Conservation (phyloP, 345 rosid species). For the Luvunga scandens region DNA sequence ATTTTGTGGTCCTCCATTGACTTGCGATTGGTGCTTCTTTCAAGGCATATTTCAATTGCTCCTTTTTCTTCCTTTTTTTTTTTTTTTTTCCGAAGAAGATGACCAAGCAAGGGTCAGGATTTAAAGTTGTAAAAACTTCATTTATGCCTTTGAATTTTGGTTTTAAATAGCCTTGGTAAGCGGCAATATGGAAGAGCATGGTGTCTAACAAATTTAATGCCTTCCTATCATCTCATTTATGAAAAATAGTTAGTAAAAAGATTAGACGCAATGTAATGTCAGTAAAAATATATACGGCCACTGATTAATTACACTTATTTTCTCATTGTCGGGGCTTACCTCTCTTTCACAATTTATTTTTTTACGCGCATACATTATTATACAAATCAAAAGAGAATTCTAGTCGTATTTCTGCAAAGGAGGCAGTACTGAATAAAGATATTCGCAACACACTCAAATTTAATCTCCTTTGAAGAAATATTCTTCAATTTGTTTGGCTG, state of each 20-base stretch:
- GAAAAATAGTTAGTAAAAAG: no score
- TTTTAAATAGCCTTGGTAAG: neutral
- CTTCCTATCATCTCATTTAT: no score
- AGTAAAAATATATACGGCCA: neutral
- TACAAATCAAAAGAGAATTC: neutral
- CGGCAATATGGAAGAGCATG: neutral
- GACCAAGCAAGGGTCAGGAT: slow-evolving; percentile 1
- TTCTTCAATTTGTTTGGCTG: neutral
- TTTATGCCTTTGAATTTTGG: neutral
- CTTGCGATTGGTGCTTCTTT: neutral
- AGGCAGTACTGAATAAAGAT: neutral
- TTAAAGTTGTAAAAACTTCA: neutral
- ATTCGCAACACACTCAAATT: neutral
- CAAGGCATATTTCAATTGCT: neutral
- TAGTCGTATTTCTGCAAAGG: no score
- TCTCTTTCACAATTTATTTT: neutral
- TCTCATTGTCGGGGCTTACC: neutral
- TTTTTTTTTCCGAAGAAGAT: neutral
- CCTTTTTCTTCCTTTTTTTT: neutral
- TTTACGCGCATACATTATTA: no score
- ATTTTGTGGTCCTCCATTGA: slow-evolving; percentile 31
- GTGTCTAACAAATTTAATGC: no score
- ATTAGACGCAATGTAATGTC: neutral
- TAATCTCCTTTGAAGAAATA: neutral
- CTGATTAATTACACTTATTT: neutral